A percentile compares a stretch with the other conserved stretches of the same genome.
phyloP scores from a whole-genome alignment of 441 rosid genomes.

The Iberis amara region DNA sequence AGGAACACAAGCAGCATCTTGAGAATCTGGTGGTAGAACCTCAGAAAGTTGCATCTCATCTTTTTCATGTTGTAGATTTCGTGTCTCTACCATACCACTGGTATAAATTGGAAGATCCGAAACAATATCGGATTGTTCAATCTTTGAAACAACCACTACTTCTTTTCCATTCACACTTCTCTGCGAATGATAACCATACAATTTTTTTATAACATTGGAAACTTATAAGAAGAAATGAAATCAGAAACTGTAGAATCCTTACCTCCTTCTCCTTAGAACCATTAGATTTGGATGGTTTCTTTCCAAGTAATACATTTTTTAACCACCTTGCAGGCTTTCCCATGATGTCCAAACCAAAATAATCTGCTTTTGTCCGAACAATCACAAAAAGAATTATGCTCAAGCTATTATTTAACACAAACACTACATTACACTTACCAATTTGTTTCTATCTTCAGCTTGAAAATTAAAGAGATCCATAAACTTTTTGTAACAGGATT shows the following conservation, averaged over 20 bases:
- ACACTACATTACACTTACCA: slow-evolving; percentile 1
- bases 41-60: slow-evolving; percentile 36
- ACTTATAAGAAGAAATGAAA: slow-evolving; percentile 4
- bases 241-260: slow-evolving; percentile 1
- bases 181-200: slow-evolving; percentile 33
- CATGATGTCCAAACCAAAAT: slow-evolving; percentile 35
- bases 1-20: slow-evolving; percentile 26
- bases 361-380: slow-evolving; percentile 18
- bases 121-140: slow-evolving; percentile 44
- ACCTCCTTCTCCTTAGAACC: slow-evolving; percentile 63
- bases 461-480: no score
- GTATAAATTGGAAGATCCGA: slow-evolving; percentile 38
- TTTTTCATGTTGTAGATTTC: slow-evolving; percentile 37
- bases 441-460: background rate
- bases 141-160: slow-evolving; percentile 45
- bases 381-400: slow-evolving; percentile 29
- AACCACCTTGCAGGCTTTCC: slow-evolving; percentile 86
- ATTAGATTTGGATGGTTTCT: slow-evolving; percentile 66
- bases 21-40: slow-evolving; percentile 35
- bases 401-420: background rate
- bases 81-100: slow-evolving; percentile 32
- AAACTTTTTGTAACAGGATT: no score
- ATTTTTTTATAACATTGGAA: slow-evolving; percentile 2
- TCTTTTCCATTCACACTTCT: slow-evolving; percentile 45
- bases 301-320: slow-evolving; percentile 67